These are phyloP conservation scores for Microdochium paspali DNA, from an alignment of 2,329 filamentous ascomycete species.

Conservation along the genomic window DNA sequence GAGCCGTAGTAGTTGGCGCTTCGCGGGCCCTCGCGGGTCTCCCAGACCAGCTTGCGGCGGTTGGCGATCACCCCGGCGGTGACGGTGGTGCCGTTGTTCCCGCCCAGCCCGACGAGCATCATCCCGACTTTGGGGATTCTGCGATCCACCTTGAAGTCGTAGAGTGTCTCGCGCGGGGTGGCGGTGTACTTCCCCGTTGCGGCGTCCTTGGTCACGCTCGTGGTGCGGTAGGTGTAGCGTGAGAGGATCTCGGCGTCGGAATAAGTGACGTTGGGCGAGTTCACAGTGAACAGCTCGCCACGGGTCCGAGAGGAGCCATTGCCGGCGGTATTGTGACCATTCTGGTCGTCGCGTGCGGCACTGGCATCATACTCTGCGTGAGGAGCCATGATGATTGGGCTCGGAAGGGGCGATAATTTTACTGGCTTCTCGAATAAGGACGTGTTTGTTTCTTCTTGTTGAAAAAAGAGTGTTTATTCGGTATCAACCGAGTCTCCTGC, in stretches of 20 bases:
- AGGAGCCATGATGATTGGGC: constrained; percentile 66
- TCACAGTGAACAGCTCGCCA: constrained; percentile 69
- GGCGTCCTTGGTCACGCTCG: constrained; percentile 59
- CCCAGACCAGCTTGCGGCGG: constrained; percentile 76
- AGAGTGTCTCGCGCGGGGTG: constrained; percentile 77
- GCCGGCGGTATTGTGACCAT: constrained; percentile 36
- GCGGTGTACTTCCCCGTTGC: constrained; percentile 76
- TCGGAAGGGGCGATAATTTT: background rate
- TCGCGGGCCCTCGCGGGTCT: constrained; percentile 81
- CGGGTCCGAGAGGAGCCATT: constrained; percentile 17
- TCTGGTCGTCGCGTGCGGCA: constrained; percentile 52
- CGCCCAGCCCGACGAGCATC: constrained; percentile 97
- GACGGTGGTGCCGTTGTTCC: constrained; percentile 96
- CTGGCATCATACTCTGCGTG: constrained; percentile 60
- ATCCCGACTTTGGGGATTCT: constrained; percentile 87
- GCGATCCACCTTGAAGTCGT: constrained; percentile 96
- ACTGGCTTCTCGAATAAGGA: constrained; percentile 7
- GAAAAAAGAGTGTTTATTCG: constrained; percentile 34
- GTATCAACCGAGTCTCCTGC: constrained; percentile 59
- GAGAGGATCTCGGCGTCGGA: constrained; percentile 80
- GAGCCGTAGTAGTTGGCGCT: constrained; percentile 97
- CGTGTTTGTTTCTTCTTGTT: constrained; percentile 15
- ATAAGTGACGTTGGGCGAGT: constrained; percentile 89
- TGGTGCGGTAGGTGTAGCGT: constrained; percentile 96
- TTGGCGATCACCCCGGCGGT: constrained; percentile 97